Percentiles rank a stretch among this genome's conserved stretches.
Evolutionary conservation across 805 yeast genomes (phyloP).

Genomic region (Naumovozyma dairenensis): DNA sequence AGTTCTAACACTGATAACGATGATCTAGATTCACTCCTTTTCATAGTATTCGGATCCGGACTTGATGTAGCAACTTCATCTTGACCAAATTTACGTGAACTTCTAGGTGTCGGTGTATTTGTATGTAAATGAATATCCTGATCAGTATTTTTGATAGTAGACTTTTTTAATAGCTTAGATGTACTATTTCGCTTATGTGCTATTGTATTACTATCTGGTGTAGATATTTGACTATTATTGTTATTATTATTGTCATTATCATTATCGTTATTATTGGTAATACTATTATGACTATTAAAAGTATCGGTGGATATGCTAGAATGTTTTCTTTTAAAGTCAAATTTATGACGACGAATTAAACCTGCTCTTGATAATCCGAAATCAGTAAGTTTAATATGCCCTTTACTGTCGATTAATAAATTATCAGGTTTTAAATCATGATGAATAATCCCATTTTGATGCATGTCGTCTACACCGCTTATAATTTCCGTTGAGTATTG

Average conservation of each 20-base stretch:
- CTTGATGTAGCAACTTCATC: neutral
- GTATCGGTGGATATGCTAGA: slow-evolving; percentile 1
- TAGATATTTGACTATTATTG: neutral
- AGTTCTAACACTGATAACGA: slow-evolving; percentile 22
- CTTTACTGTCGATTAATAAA: slow-evolving; percentile 69
- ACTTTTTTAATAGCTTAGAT: neutral
- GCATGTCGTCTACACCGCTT: slow-evolving; percentile 84
- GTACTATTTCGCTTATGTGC: no score
- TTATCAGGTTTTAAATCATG: slow-evolving; percentile 95
- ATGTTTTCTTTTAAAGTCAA: slow-evolving; percentile 4
- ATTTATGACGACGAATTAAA: slow-evolving; percentile 67
- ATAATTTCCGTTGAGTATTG: slow-evolving; percentile 84
- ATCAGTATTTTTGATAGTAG: neutral
- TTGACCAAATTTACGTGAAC: neutral
- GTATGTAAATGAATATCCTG: neutral
- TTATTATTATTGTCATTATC: neutral
- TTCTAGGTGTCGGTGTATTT: neutral
- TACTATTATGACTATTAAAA: neutral
- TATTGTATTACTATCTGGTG: no score
- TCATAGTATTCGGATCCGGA: slow-evolving; percentile 9
- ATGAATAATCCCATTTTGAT: slow-evolving; percentile 80
- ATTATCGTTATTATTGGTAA: neutral
- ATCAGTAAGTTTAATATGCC: slow-evolving; percentile 89
- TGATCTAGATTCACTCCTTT: slow-evolving; percentile 23
- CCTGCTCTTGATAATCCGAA: slow-evolving; percentile 92